phyloP scores from a whole-genome alignment of 2,329 filamentous ascomycete species.

The Emydomyces testavorans region DNA sequence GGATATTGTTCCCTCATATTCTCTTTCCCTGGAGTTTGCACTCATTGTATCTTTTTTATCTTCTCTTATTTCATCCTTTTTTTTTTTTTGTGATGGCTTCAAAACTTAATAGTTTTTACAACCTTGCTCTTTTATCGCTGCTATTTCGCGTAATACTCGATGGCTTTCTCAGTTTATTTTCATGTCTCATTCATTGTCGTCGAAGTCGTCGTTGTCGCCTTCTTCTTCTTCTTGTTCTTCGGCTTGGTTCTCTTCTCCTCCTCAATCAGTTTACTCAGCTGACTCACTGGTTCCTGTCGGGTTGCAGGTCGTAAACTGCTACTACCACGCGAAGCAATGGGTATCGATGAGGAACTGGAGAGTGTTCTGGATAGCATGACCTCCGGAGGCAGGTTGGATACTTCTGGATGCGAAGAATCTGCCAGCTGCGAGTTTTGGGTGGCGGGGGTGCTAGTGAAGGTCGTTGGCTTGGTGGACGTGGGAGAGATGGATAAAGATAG shows the following conservation, averaged over 20 bases:
- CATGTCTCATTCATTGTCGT: too few species aligned
- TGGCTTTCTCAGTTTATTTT: too few species aligned
- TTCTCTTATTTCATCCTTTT: not conserved
- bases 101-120: too few species aligned
- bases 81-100: not conserved
- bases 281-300: slow-evolving; percentile 15
- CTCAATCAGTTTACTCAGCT: slow-evolving; percentile 22
- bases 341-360: not conserved
- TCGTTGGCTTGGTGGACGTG: not conserved
- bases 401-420: not conserved
- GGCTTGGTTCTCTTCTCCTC: slow-evolving; percentile 14
- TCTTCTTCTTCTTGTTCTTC: too few species aligned
- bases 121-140: not conserved
- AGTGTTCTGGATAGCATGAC: not conserved
- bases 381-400: not conserved
- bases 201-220: too few species aligned
- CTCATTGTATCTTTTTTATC: not conserved
- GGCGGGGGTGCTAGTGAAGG: not conserved
- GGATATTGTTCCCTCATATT: not conserved
- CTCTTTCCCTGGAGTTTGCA: not conserved
- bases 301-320: not conserved
- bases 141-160: not conserved
- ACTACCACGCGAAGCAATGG: not conserved
- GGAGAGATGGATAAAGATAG: slow-evolving; percentile 7
- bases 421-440: not conserved